Conservation (phyloP, 225 moss, liverwort and hornwort genomes). For the Bryoerythrophyllum caledonicum region DNA sequence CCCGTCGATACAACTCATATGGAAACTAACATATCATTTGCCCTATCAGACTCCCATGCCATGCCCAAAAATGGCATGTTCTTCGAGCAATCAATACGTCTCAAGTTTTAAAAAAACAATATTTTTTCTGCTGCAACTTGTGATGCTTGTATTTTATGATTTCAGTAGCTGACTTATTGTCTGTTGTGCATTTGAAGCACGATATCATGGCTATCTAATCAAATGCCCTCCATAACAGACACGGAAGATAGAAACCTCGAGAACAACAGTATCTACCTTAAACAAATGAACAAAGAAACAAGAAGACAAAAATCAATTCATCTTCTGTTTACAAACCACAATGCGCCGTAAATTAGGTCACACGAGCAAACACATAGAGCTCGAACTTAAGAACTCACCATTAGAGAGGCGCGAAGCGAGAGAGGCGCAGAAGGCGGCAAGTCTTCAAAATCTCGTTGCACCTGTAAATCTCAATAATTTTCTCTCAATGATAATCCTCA, state of each 20-base stretch:
- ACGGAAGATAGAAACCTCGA: neutral
- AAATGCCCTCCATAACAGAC: neutral
- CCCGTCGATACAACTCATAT: neutral
- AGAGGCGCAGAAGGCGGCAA: constrained; percentile 84
- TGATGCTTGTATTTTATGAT: too few relatives aligned
- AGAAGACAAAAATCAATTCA: neutral
- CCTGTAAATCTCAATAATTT: constrained; percentile 42
- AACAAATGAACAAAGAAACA: neutral
- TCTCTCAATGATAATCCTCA: neutral
- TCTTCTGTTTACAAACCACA: neutral
- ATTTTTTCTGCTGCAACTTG: too few relatives aligned
- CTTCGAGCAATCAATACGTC: neutral
- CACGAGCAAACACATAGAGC: neutral
- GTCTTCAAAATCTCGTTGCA: constrained; percentile 97
- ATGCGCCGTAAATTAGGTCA: constrained; percentile 2
- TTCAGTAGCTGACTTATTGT: neutral
- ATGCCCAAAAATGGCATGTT: neutral
- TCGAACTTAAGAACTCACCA: constrained; percentile 55
- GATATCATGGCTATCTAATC: neutral
- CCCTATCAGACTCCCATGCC: neutral
- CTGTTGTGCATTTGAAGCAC: neutral
- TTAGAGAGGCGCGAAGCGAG: constrained; percentile 87
- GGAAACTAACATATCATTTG: neutral
- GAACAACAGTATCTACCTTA: neutral
- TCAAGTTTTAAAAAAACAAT: neutral